Base-by-base conservation (phyloP, 441 rosid genomes). In the Pelargonium myrrhifolium region DNA sequence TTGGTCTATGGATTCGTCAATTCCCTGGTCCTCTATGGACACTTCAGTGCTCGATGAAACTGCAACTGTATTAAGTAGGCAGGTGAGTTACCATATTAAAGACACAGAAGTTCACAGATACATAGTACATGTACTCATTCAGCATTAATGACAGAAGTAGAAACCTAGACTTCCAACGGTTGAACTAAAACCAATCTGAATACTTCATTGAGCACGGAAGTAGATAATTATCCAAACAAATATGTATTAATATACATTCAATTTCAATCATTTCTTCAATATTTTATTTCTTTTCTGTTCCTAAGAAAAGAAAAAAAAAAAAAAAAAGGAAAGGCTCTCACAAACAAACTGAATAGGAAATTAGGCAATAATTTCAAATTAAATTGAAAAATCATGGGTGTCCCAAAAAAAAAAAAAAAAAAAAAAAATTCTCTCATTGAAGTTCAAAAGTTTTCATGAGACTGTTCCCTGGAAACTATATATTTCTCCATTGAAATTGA, bases 11-110 rank as follows among this genome's bases (percentile, higher is more conserved):
- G 72, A 77, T 73, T 70, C 76, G 37, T 72, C 71, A 67, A 66
- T 65, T 62, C 67, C 79, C 64, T 69, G 66, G 60, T 73, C 80
- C 9, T 67, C 68, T 12, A 70, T 51, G 28, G 65, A 67, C 11
- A 65, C 55, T 65, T 82, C 82, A 65, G 61, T 64, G 62, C 74
- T 71, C 2, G 69, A 72, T 51, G 76, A 43, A 75, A 72, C 82
- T 72, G 43, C 22, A 72, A 67, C 62, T 76, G 51, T 31, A 26
- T 37, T 71, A 26, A 40, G 53, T 3, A 71, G 65, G 68, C 43
- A 60, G 56, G 56, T 49, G 56, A 49, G 18, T 49, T 15, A 17
- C 17, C 56, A 49, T 17, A 40, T 59, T 17, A 53, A 62, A 68
- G 35, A 62, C 37, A 64, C 15, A 42, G 68, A 68, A 62, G 43